Percentiles rank a stretch among this genome's conserved stretches.
phyloP scores from a whole-genome alignment of 1,284 basidiomycete genomes.

The Mycosarcoma maydis region DNA sequence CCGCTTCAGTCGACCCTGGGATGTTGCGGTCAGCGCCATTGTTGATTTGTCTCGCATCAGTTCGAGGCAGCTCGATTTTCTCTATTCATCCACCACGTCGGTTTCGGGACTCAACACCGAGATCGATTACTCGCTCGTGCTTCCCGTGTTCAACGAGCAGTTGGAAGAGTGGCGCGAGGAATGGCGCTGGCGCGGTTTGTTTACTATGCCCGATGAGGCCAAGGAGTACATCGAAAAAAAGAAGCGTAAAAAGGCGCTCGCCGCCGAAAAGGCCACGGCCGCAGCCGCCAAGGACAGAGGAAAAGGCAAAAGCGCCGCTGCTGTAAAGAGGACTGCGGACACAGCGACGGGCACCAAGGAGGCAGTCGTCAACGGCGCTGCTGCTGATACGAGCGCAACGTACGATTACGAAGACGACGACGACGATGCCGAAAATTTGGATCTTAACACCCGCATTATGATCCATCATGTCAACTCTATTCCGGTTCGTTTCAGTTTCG shows the following conservation, averaged over 20 bases:
- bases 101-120: slow-evolving; percentile 85
- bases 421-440: slow-evolving; percentile 51
- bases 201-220: slow-evolving; percentile 29
- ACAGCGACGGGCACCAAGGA: neutral
- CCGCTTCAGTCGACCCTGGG: slow-evolving; percentile 59
- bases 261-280: slow-evolving; percentile 19
- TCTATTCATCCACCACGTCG: slow-evolving; percentile 84
- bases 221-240: slow-evolving; percentile 31
- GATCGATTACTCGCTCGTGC: slow-evolving; percentile 83
- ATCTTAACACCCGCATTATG: slow-evolving; percentile 57
- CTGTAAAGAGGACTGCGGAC: slow-evolving; percentile 5
- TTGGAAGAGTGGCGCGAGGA: slow-evolving; percentile 76
- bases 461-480: slow-evolving; percentile 57
- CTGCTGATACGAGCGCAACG: neutral
- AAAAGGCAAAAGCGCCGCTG: slow-evolving; percentile 9
- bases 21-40: slow-evolving; percentile 59
- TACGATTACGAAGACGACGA: slow-evolving; percentile 50
- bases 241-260: slow-evolving; percentile 5
- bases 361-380: slow-evolving; percentile 1
- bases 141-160: slow-evolving; percentile 85
- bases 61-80: slow-evolving; percentile 85
- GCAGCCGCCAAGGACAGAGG: slow-evolving; percentile 19
- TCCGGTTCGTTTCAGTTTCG: slow-evolving; percentile 62
- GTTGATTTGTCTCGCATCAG: slow-evolving; percentile 58
- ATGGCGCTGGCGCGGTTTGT: slow-evolving; percentile 69